These are phyloP conservation scores for Crataegus laevigata DNA, from an alignment of 306 rosid genomes.

Conservation along the genomic window DNA sequence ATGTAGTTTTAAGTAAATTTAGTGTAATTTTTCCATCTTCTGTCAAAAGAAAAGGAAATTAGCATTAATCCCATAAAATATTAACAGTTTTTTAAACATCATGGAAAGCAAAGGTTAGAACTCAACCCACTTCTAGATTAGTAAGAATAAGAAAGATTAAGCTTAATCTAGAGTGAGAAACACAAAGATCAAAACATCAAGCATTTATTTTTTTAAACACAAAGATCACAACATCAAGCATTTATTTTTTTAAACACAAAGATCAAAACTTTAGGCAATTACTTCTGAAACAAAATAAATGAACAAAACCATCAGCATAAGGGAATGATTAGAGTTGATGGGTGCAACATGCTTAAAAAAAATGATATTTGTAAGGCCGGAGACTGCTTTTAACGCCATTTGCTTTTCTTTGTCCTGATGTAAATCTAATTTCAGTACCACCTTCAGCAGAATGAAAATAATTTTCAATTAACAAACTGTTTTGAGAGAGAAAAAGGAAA, in stretches of 20 bases:
- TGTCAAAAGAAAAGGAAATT: too few species aligned
- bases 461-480: too few species aligned
- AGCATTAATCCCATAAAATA: neutral
- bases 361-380: conserved; percentile 47
- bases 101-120: neutral
- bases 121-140: neutral
- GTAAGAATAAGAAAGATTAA: neutral
- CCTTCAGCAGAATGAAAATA: conserved; percentile 38
- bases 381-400: conserved; percentile 67
- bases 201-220: neutral
- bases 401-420: conserved; percentile 64
- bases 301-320: neutral
- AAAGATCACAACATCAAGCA: too few species aligned
- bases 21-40: too few species aligned
- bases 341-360: neutral
- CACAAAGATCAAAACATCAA: neutral
- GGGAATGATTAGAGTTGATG: neutral
- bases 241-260: too few species aligned
- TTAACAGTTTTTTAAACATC: neutral
- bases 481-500: too few species aligned
- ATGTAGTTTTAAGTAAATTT: too few species aligned
- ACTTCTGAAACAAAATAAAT: neutral
- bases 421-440: conserved; percentile 63
- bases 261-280: neutral
- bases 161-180: neutral